A percentile compares a stretch with the other conserved stretches of the same genome.
Evolutionary conservation across 352 stramenopile species (phyloP).

Genomic region (Peronospora tabacina): DNA sequence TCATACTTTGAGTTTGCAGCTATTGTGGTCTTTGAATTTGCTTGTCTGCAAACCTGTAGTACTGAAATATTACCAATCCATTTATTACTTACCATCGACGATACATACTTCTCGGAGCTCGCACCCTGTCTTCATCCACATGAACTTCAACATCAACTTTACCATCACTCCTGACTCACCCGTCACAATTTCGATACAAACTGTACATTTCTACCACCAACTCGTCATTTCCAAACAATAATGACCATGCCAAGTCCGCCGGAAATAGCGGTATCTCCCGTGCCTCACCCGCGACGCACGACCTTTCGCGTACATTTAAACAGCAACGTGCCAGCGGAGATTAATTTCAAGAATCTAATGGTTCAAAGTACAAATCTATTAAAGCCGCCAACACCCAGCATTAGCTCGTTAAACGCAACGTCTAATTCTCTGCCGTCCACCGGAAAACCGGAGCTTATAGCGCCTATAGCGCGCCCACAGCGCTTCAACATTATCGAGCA

Average conservation of each 20-base stretch:
- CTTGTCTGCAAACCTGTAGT: no score
- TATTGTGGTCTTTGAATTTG: no score
- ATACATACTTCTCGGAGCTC: no score
- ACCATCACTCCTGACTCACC: background rate
- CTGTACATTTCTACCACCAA: background rate
- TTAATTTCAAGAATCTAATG: constrained; percentile 69
- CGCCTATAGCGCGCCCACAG: constrained; percentile 16
- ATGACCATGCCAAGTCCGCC: background rate
- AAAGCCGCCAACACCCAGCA: background rate
- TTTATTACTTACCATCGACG: no score
- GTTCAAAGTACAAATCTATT: constrained; percentile 13
- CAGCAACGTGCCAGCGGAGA: constrained; percentile 39
- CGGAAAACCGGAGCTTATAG: background rate
- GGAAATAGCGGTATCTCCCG: background rate
- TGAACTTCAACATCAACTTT: background rate
- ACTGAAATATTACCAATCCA: no score
- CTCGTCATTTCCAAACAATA: constrained; percentile 2
- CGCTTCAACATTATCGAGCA: constrained; percentile 85
- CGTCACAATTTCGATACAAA: background rate
- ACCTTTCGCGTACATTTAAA: constrained; percentile 51
- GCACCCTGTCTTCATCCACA: background rate
- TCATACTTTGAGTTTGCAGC: no score
- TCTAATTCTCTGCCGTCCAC: background rate
- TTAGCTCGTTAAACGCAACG: background rate
- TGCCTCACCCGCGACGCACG: constrained; percentile 19